Evolutionary conservation across 306 rosid species (phyloP).

Genomic region (Ziziphus jujuba): DNA sequence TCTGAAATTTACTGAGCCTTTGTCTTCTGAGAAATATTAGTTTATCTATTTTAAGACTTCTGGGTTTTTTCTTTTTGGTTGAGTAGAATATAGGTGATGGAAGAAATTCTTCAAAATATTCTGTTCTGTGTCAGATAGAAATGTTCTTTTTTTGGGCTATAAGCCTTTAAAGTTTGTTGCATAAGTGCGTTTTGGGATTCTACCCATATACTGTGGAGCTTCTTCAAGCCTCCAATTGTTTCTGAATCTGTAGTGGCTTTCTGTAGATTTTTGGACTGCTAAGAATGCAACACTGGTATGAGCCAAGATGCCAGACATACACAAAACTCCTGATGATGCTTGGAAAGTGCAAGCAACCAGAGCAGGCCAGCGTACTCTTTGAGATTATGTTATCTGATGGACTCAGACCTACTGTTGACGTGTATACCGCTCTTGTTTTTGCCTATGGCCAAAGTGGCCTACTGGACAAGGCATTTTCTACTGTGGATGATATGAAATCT

Average conservation of each 20-base stretch:
- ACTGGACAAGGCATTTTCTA: slow-evolving; percentile 62
- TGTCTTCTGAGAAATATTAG: too few relatives aligned
- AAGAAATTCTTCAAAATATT: too few relatives aligned
- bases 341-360: slow-evolving; percentile 76
- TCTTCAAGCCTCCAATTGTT: slow-evolving; percentile 7
- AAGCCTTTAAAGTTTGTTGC: too few relatives aligned
- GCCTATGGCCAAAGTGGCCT: slow-evolving; percentile 76
- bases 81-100: not conserved
- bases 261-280: slow-evolving; percentile 76
- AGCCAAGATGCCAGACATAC: slow-evolving; percentile 83
- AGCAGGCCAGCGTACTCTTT: slow-evolving; percentile 64
- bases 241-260: slow-evolving; percentile 11
- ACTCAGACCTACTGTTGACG: slow-evolving; percentile 74
- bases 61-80: not conserved
- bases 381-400: slow-evolving; percentile 80
- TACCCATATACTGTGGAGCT: not conserved
- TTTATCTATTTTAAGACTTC: too few relatives aligned
- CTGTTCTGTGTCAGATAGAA: too few relatives aligned
- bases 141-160: too few relatives aligned
- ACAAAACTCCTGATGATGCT: slow-evolving; percentile 79
- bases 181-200: not conserved
- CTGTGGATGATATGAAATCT: slow-evolving; percentile 79
- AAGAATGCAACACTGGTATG: slow-evolving; percentile 83
- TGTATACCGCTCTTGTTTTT: slow-evolving; percentile 81
- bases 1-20: too few relatives aligned